phyloP scores from a whole-genome alignment of 768 basidiomycete species.

The Podaxis mareebaensis region DNA sequence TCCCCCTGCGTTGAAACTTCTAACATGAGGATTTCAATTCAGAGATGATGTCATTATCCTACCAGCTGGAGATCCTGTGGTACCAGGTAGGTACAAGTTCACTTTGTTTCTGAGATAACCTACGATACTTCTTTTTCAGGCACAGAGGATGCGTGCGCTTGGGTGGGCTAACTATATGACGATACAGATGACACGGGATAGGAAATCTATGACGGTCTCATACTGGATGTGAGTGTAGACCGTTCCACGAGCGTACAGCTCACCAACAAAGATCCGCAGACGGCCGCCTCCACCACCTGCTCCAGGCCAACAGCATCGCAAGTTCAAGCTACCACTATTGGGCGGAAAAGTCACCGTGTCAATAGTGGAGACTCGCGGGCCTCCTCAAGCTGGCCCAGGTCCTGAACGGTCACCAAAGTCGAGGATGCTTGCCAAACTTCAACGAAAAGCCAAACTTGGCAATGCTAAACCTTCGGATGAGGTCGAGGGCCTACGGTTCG shows the following conservation, averaged over 20 bases:
- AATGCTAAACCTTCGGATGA: slow-evolving; percentile 64
- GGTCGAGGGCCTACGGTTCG: slow-evolving; percentile 66
- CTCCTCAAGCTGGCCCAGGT: slow-evolving; percentile 38
- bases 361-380: slow-evolving; percentile 53
- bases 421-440: slow-evolving; percentile 60
- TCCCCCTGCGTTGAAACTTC: neutral
- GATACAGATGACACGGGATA: slow-evolving; percentile 67
- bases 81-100: slow-evolving; percentile 51
- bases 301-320: slow-evolving; percentile 29
- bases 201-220: slow-evolving; percentile 67
- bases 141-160: slow-evolving; percentile 73
- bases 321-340: slow-evolving; percentile 51
- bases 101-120: neutral
- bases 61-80: slow-evolving; percentile 89
- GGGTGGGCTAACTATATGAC: slow-evolving; percentile 84
- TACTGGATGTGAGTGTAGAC: slow-evolving; percentile 83
- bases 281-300: slow-evolving; percentile 29
- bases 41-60: slow-evolving; percentile 92
- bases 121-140: slow-evolving; percentile 38
- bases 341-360: slow-evolving; percentile 78
- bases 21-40: slow-evolving; percentile 2
- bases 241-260: neutral
- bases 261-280: slow-evolving; percentile 19
- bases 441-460: slow-evolving; percentile 63
- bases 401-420: slow-evolving; percentile 55